Conservation (phyloP, 441 rosid genomes). For the Syzygium malaccense region DNA sequence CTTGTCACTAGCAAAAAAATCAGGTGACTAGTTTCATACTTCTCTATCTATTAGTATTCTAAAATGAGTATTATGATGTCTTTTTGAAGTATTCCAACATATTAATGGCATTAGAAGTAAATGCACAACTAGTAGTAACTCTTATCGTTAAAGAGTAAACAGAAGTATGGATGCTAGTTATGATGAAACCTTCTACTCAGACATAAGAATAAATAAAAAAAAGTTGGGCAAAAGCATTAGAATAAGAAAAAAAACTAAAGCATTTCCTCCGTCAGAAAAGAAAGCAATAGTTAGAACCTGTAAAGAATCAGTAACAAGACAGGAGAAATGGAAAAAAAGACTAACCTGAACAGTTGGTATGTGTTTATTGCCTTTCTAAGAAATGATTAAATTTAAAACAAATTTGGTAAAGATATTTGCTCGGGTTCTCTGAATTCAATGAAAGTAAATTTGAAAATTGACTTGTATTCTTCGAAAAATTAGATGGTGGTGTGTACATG, state of each 20-base stretch:
- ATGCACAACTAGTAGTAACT: background rate
- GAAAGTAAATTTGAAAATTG: too few species aligned
- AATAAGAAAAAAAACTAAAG: background rate
- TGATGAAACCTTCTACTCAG: background rate
- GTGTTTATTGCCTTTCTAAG: too few species aligned
- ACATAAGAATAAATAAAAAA: background rate
- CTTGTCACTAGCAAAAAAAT: accelerated
- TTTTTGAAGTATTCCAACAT: background rate
- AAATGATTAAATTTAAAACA: too few species aligned
- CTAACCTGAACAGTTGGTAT: too few species aligned
- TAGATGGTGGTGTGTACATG: too few species aligned
- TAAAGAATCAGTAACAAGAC: too few species aligned
- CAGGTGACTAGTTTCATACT: background rate
- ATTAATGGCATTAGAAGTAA: background rate
- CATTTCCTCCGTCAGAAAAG: background rate
- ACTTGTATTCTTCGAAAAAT: too few species aligned
- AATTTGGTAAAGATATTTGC: too few species aligned
- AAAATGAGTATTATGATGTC: accelerated
- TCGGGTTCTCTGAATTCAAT: too few species aligned
- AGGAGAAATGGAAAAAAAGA: too few species aligned
- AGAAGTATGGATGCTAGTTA: accelerated
- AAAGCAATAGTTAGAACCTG: background rate
- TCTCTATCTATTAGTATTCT: background rate
- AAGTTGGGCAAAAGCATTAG: background rate
- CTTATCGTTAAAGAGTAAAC: background rate